A percentile compares a stretch with the other conserved stretches of the same genome.
phyloP scores from a whole-genome alignment of 2,329 filamentous ascomycete species.

The Chalaropsis ovoidea region DNA sequence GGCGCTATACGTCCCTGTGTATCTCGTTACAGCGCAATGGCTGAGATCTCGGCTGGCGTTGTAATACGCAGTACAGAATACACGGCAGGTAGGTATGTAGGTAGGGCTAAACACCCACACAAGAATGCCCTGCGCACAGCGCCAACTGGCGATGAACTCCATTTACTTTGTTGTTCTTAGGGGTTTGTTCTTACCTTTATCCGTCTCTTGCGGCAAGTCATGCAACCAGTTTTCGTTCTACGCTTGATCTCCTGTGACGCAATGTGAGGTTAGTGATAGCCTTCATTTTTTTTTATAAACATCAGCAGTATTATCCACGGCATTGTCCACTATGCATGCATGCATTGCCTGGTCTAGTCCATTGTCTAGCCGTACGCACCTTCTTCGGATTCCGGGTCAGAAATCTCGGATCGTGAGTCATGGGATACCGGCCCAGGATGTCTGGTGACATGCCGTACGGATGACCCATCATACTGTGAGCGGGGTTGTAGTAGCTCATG shows the following conservation, averaged over 20 bases:
- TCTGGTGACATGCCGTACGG: slow-evolving; percentile 38
- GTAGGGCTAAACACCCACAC: slow-evolving; percentile 4
- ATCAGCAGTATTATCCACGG: background rate
- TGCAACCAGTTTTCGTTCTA: slow-evolving; percentile 52
- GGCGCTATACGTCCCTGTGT: background rate
- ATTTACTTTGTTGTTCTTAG: background rate
- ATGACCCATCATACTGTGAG: slow-evolving; percentile 17
- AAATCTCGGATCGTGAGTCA: slow-evolving; percentile 42
- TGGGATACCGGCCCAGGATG: slow-evolving; percentile 38
- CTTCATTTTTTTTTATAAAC: slow-evolving; percentile 10
- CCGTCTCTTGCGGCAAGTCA: slow-evolving; percentile 51
- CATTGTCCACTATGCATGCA: background rate
- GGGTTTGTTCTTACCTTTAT: slow-evolving; percentile 43
- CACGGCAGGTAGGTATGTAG: background rate
- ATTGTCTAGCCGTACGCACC: slow-evolving; percentile 34
- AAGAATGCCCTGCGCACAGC: background rate
- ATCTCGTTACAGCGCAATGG: slow-evolving; percentile 1
- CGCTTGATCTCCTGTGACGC: slow-evolving; percentile 48
- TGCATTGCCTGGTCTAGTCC: background rate
- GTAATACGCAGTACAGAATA: slow-evolving; percentile 17
- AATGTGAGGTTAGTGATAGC: slow-evolving; percentile 16
- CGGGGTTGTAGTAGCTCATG: slow-evolving; percentile 21
- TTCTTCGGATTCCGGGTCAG: slow-evolving; percentile 47
- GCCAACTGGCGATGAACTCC: background rate
- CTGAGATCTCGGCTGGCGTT: background rate